Evolutionary conservation across 2,329 filamentous ascomycete species (phyloP), one percentile per base, ranked within the genome.

Genomic region (Colletotrichum gloeosporioides): DNA sequence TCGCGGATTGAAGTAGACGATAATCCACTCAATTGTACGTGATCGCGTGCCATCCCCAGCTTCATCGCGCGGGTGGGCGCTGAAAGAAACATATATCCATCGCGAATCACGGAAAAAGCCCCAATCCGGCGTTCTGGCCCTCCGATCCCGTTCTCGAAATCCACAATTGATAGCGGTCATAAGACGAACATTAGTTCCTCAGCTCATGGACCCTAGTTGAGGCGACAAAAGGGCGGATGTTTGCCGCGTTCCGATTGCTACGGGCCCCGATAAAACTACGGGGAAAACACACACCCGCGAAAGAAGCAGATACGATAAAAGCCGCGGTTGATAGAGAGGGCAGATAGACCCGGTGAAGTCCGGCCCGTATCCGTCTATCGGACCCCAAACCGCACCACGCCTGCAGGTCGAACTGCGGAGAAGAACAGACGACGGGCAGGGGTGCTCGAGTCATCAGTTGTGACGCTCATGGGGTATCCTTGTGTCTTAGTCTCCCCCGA

Each of bases 91-190:
- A 76, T 76, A 73, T 76, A 76, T 53, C 64, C 44, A 36, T 61
- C 61, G n/a, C n/a, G 32, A 39, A 22, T 32, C n/a, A 36, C 44
- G 22, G 27, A 57, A 36, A 49, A 25, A 64, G 44, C 18, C 31
- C 59, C 59, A 22, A 32, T 76, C 18, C 53, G 36, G 69, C 34
- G 69, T 71, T 72, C 34, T 67, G 31, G 44, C 31, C 39, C 59
- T 55, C 39, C 18, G n/a, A 55, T 72, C 53, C 69, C 73, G 49
- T 34, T 53, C 0, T 22, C 44, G n/a, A 29, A 59, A 59, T 74
- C 64, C 74, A 73, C 74, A 76, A 73, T 73, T 76, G 74, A 76
- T 76, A 76, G 59, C 64, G 34, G 57, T 70, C 64, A 73, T 65
- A 49, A 68, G 73, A 53, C 29, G 57, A 36, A 71, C 59, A 53